Percentiles rank a stretch among this genome's conserved stretches.
Conservation (phyloP, 2,329 filamentous ascomycete genomes). For the Penicillium sp. region DNA sequence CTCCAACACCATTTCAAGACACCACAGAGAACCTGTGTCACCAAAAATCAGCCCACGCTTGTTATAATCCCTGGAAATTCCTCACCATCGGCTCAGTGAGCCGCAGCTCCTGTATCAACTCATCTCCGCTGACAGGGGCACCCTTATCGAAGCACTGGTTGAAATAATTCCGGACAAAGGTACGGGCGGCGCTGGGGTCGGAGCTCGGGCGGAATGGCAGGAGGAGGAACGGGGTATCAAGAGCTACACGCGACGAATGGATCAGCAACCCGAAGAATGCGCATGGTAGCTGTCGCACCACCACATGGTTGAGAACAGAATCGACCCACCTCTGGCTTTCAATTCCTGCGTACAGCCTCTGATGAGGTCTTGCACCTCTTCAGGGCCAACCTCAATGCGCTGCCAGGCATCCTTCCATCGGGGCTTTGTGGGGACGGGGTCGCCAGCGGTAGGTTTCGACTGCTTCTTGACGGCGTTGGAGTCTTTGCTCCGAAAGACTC, state of each 20-base stretch:
- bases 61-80: background rate
- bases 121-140: constrained; percentile 61
- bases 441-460: constrained; percentile 49
- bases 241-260: constrained; percentile 54
- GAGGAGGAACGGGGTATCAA: constrained; percentile 88
- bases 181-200: constrained; percentile 86
- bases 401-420: constrained; percentile 86
- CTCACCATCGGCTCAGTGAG: constrained; percentile 91
- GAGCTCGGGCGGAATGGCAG: constrained; percentile 92
- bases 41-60: background rate
- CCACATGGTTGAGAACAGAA: constrained; percentile 21
- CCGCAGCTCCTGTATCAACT: constrained; percentile 78
- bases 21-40: constrained; percentile 77
- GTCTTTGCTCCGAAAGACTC: constrained; percentile 73
- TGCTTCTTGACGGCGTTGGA: constrained; percentile 61
- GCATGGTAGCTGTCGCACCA: constrained; percentile 18
- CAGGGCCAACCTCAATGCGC: constrained; percentile 76
- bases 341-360: constrained; percentile 83
- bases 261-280: constrained; percentile 34
- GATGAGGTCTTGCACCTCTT: constrained; percentile 87
- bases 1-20: constrained; percentile 99
- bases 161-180: constrained; percentile 92
- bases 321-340: constrained; percentile 79
- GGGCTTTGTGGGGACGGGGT: constrained; percentile 64
- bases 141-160: constrained; percentile 63